A percentile compares a stretch with the other conserved stretches of the same genome.
These are phyloP conservation scores for Cicer arietinum DNA, from an alignment of 306 rosid genomes.

Conservation along the genomic window DNA sequence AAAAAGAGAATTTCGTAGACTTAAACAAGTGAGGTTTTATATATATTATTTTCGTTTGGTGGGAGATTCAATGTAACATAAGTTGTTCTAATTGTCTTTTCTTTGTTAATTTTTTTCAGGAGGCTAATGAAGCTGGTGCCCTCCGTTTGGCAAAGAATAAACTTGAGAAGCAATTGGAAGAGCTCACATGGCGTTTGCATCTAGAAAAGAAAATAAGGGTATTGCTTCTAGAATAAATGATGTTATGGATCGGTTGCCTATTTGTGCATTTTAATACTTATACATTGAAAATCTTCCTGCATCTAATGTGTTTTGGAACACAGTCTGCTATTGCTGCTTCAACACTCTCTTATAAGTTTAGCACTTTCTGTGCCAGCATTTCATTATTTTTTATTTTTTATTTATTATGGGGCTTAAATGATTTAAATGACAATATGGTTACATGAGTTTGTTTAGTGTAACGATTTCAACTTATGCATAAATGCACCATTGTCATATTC, in stretches of 20 bases:
- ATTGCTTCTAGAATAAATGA: slow-evolving; percentile 32
- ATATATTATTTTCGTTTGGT: background rate
- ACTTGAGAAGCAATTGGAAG: slow-evolving; percentile 97
- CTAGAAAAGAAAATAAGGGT: slow-evolving; percentile 97
- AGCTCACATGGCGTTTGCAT: slow-evolving; percentile 93
- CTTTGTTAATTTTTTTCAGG: slow-evolving; percentile 58
- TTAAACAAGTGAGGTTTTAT: slow-evolving; percentile 62
- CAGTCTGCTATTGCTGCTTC: slow-evolving; percentile 3
- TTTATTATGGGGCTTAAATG: background rate
- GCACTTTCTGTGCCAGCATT: background rate
- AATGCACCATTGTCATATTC: background rate
- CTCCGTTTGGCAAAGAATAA: slow-evolving; percentile 92
- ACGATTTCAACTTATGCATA: background rate
- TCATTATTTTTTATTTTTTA: background rate
- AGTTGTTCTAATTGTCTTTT: slow-evolving; percentile 15
- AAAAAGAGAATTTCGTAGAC: slow-evolving; percentile 76
- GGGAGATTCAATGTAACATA: slow-evolving; percentile 23
- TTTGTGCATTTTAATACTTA: slow-evolving; percentile 10
- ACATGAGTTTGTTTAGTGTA: slow-evolving; percentile 16
- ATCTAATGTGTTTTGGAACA: slow-evolving; percentile 29
- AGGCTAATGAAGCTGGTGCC: slow-evolving; percentile 98
- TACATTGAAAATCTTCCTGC: slow-evolving; percentile 17
- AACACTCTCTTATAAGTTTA: slow-evolving; percentile 16
- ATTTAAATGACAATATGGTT: slow-evolving; percentile 13
- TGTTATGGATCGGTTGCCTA: slow-evolving; percentile 32